These are phyloP conservation scores for Cyberlindnera americana DNA, from an alignment of 805 yeast species.

Conservation along the genomic window DNA sequence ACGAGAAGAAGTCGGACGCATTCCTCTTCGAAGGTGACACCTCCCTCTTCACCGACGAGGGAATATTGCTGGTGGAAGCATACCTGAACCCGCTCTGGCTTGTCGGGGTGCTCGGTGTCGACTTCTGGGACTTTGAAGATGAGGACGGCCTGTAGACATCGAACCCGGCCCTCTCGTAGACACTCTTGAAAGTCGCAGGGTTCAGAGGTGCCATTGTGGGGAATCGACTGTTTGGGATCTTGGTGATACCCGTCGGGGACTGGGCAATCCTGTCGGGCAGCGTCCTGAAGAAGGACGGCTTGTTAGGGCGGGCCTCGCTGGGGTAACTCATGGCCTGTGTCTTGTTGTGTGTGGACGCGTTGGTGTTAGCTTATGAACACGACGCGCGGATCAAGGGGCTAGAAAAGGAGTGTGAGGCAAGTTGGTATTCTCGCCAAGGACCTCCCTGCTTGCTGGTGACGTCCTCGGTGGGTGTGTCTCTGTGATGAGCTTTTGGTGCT, in stretches of 20 bases:
- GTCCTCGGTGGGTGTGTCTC: no score
- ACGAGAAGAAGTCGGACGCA: conserved; percentile 17
- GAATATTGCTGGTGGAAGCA: conserved; percentile 13
- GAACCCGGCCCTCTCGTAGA: conserved; percentile 80
- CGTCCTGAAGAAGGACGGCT: conserved; percentile 27
- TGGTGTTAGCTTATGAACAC: no score
- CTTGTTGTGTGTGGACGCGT: no score
- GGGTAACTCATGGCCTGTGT: conserved; percentile 6
- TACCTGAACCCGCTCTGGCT: conserved; percentile 13
- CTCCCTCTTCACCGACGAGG: background rate
- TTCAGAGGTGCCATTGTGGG: conserved; percentile 67
- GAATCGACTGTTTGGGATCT: conserved; percentile 44
- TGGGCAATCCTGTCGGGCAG: conserved; percentile 25
- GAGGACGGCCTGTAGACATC: conserved; percentile 51
- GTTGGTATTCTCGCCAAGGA: no score
- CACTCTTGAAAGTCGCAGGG: conserved; percentile 51
- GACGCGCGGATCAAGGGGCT: no score
- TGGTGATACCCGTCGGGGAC: conserved; percentile 25
- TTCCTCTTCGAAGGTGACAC: conserved; percentile 17
- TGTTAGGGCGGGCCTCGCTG: conserved; percentile 5
- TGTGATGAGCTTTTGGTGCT: no score
- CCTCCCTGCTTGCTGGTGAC: no score
- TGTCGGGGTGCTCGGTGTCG: conserved; percentile 3
- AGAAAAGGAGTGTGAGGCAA: no score
- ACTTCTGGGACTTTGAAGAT: conserved; percentile 3